Conservation (phyloP, 441 rosid species). For the Lepidium campestre region DNA sequence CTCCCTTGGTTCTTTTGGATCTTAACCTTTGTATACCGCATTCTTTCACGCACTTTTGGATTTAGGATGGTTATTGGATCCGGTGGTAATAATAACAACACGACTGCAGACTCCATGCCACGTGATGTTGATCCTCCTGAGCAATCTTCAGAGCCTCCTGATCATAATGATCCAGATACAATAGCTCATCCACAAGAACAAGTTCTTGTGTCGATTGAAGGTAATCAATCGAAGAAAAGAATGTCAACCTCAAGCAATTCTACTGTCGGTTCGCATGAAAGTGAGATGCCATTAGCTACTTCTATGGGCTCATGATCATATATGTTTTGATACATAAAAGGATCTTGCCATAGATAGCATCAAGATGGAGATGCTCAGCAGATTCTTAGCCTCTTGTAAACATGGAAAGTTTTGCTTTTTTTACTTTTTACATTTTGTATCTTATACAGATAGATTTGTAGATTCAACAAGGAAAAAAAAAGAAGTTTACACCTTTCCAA, state of each 20-base stretch:
- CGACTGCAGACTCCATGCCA: not conserved
- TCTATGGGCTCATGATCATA: conserved; percentile 29
- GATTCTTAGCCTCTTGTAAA: conserved; percentile 11
- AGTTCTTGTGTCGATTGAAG: conserved; percentile 22
- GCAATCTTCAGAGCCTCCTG: conserved; percentile 11
- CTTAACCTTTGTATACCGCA: conserved; percentile 48
- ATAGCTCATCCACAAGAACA: conserved; percentile 14
- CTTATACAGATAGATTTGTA: conserved; percentile 25
- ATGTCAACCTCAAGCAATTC: conserved; percentile 30
- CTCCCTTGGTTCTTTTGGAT: conserved; percentile 85
- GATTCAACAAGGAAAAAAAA: not conserved
- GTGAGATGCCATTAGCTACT: conserved; percentile 36
- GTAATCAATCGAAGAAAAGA: conserved; percentile 25
- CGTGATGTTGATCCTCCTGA: conserved; percentile 15
- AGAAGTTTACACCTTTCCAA: conserved; percentile 1
- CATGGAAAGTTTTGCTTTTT: not conserved
- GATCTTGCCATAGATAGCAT: conserved; percentile 10
- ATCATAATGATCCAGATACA: conserved; percentile 5
- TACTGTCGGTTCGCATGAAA: conserved; percentile 26
- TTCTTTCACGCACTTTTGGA: conserved; percentile 52
- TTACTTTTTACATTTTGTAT: not conserved
- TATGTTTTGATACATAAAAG: not conserved
- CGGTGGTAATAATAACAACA: conserved; percentile 22
- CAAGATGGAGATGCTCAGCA: conserved; percentile 5
- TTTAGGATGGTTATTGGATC: conserved; percentile 53